phyloP scores from a whole-genome alignment of 1,284 basidiomycete genomes.

The Phellopilus nigrolimitatus region DNA sequence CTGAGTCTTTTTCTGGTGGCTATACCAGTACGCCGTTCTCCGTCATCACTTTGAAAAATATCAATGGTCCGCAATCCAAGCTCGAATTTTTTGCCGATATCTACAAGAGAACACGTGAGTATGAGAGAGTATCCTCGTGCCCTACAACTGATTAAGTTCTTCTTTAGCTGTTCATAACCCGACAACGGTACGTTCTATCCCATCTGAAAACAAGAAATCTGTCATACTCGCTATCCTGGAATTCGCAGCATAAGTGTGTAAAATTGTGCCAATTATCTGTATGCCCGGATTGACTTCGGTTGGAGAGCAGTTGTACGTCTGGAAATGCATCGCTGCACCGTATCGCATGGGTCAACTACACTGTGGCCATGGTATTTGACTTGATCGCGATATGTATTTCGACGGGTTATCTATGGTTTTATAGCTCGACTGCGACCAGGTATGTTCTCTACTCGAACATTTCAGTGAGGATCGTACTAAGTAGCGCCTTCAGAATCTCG shows the following conservation, averaged over 20 bases:
- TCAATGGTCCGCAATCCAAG: slow-evolving; percentile 30
- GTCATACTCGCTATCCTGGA: no score
- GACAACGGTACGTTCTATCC: slow-evolving; percentile 5
- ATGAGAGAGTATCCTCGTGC: no score
- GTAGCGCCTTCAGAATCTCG: slow-evolving; percentile 31
- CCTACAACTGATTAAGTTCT: background rate
- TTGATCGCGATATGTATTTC: slow-evolving; percentile 37
- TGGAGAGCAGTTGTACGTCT: slow-evolving; percentile 18
- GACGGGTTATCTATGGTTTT: slow-evolving; percentile 36
- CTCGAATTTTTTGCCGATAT: slow-evolving; percentile 47
- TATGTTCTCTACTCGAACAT: no score
- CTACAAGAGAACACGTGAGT: slow-evolving; percentile 40
- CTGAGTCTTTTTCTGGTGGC: slow-evolving; percentile 33
- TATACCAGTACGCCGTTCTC: slow-evolving; percentile 32
- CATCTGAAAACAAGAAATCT: no score
- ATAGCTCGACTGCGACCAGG: slow-evolving; percentile 32
- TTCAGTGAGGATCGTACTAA: no score
- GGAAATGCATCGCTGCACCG: slow-evolving; percentile 14
- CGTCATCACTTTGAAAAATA: no score
- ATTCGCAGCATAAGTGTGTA: slow-evolving; percentile 21
- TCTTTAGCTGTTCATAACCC: slow-evolving; percentile 6
- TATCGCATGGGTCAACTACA: slow-evolving; percentile 41
- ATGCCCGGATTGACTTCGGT: no score
- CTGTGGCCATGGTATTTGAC: slow-evolving; percentile 41
- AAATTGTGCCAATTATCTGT: slow-evolving; percentile 9